Base-by-base conservation (phyloP, 345 rosid species). In the Cochlearia excelsa region DNA sequence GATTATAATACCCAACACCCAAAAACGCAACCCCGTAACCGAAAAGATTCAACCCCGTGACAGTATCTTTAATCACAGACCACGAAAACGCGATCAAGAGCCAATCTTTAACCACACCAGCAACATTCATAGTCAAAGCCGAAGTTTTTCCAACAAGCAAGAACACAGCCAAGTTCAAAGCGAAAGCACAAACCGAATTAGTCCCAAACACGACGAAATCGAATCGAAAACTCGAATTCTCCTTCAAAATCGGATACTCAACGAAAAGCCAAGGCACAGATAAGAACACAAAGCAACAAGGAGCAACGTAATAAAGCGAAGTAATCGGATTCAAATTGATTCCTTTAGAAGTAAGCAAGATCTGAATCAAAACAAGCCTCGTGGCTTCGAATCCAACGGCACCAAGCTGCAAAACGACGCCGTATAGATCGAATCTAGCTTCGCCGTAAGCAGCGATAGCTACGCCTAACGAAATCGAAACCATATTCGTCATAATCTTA, bases 41-140 rank as follows among this genome's bases (percentile, higher is more conserved):
- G 27, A 91, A 80, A 57, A 91, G 64, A 66, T 91, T 91, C 8
- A 91, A 61, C 0, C 88, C 90, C 3, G 98, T 91, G 6, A 91
- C 98, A 0, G 95, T 88, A 39, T 91, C 98, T 84, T 91, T 86
- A 29, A 91, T 91, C 45, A 91, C 92, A 0, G 98, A 91, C 98
- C 98, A 91, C 0, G 98, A 91, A 67, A 91, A 91, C 0, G 96
- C 98, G 27, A 91, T 91, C 82, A 91, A 73, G 45, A 91, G 68
- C 98, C 96, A 91, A 67, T 91, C 98, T 68, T 91, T 91, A 4
- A 91, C 98, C 6, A 91, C 96, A 55, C 98, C 98, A 54, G 98
- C 98, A 38, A 91, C 98, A 71, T 91, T 91, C 98, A 91, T 91
- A 2, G 98, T 88, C 83, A 91, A 69, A 45, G 98, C 98, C 0